Base-by-base conservation (phyloP, 2,329 filamentous ascomycete species). In the Neobulgaria alba region DNA sequence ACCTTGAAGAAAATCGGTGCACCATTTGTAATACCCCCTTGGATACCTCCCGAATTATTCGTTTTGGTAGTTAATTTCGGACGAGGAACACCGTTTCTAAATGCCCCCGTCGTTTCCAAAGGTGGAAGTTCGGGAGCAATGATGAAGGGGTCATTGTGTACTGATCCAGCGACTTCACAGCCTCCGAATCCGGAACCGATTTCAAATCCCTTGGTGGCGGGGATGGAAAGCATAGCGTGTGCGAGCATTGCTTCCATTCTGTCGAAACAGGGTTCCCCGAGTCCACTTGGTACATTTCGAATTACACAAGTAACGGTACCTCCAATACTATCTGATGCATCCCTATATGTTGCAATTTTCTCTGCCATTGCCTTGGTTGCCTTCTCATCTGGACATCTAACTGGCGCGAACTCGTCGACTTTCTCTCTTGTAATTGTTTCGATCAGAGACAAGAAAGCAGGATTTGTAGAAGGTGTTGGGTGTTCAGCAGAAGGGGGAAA, bases 301-400 rank as follows among this genome's bases (percentile, higher is more conserved):
- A 96, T 88, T 29, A 96, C 85, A 56, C 90, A 96, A 33, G 88
- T 95, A 14, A 96, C 88, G 10, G 87, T 94, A 46, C 92, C 92
- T 44, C 92, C 92, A 52, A 94, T 95, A 66, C 83, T 90, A 68
- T 96, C 90, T 44, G 86, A 65, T 43, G 71, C 72, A 54, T 94
- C 86, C 41, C 81, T 74, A 67, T 83, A 89, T 33, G 81, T 74
- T 53, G 80, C 83, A 53, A 96, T 89, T 52, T 77, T 66, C 8
- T 82, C 72, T 55, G 82, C 82, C 88, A 96, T 96, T 52, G 75
- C 74, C 47, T 69, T 68, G 12, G 76, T 70, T 3, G 72, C 72
- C 5, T 71, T 72, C 26, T 71, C 64, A 57, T 90, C 71, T 4
- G 92, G 92, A 67, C 89, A 95, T 52, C 92, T 78, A 36, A 94